phyloP scores from a whole-genome alignment of 768 basidiomycete species.

The Pleurotus salmoneostramineus region DNA sequence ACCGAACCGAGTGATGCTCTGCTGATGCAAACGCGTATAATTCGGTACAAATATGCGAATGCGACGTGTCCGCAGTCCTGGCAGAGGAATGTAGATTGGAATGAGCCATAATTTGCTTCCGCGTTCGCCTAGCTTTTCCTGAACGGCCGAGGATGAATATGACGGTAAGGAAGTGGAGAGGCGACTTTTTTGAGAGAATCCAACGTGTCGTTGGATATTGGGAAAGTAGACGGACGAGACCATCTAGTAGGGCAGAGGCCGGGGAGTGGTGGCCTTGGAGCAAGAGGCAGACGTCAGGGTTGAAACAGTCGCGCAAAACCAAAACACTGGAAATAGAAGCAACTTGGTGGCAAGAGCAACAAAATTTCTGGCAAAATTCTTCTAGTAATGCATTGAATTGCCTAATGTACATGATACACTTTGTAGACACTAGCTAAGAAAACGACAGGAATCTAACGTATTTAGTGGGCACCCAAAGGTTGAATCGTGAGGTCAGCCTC shows the following conservation, averaged over 20 bases:
- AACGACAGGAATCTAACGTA: neutral
- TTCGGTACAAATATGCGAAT: slow-evolving; percentile 60
- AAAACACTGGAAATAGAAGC: neutral
- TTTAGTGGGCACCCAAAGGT: slow-evolving; percentile 35
- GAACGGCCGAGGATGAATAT: slow-evolving; percentile 47
- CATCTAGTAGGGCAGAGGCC: slow-evolving; percentile 21
- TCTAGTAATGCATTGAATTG: neutral
- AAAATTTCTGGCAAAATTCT: neutral
- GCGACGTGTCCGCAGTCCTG: slow-evolving; percentile 51
- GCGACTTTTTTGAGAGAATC: slow-evolving; percentile 32
- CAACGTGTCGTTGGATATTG: slow-evolving; percentile 40
- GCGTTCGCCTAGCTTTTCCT: slow-evolving; percentile 60
- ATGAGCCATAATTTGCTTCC: slow-evolving; percentile 51
- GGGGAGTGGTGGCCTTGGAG: neutral
- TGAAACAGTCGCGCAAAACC: neutral
- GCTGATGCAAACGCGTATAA: slow-evolving; percentile 54
- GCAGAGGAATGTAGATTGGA: slow-evolving; percentile 55
- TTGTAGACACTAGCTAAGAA: neutral
- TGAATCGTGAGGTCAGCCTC: slow-evolving; percentile 73
- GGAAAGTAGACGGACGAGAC: slow-evolving; percentile 46
- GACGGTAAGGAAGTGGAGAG: slow-evolving; percentile 26
- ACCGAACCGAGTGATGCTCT: slow-evolving; percentile 52
- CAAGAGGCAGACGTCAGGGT: neutral
- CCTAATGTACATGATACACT: neutral
- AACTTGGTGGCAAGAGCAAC: neutral